Evolutionary conservation across 2,329 filamentous ascomycete species (phyloP), one percentile per base, ranked within the genome.

Genomic region (Diaporthe aspalathi): DNA sequence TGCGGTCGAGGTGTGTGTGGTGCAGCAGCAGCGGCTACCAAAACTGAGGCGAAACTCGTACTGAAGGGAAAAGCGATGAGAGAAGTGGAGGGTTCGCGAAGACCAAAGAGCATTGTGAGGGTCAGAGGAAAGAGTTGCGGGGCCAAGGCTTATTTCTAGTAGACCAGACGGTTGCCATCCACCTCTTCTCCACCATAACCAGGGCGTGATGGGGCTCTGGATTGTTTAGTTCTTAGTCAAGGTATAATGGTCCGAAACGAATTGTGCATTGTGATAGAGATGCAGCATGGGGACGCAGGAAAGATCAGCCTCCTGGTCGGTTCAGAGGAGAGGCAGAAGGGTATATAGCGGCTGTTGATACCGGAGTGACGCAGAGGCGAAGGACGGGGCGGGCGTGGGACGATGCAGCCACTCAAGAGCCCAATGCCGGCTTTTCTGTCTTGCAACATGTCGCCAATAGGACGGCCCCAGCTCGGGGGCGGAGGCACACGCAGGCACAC

Each of bases 291-390:
- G 80, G 78, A 76, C 79, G 78, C 78, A 78, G 80, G 78, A 82
- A 82, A 81, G 75, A 78, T 76, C 74, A 73, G 70, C 73, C 73
- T 67, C 54, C 47, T 56, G 27, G 35, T 32, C 40, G 22, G 50
- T 47, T 35, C 32, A 38, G 45, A 71, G 47, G 54, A 49, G 45
- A 68, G 66, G 71, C 73, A 73, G 73, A 77, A 76, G 81, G 83
- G 86, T 88, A 88, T 88, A 87, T 88, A 87, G 86, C 85, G 85
- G 84, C 82, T 86, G 84, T 80, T 87, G 85, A 87, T 80, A 79
- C 78, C 56, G 74, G 73, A 73, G 73, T 62, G 75, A 68, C 67
- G 72, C 74, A 72, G 38, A 70, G 67, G 52, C 70, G 71, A 68
- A 74, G 74, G 82, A 80, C 40, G 80, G 78, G 78, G 77, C 77